Evolutionary conservation across 345 rosid species (phyloP), one percentile per base, ranked within the genome.

Genomic region (Dipteronia dyeriana): DNA sequence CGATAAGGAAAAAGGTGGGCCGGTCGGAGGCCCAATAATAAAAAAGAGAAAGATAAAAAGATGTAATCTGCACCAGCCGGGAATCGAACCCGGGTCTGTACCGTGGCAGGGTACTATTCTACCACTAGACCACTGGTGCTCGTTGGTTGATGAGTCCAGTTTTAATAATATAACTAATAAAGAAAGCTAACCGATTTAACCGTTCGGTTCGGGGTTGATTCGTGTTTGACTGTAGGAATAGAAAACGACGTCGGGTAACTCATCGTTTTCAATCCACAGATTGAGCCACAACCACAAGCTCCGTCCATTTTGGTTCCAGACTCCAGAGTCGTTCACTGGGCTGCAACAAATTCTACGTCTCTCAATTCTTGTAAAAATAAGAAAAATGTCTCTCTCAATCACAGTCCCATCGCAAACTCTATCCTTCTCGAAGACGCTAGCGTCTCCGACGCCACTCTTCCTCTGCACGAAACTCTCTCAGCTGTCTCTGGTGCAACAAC

Each of bases 121-220:
- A 87, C 90, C 90, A 79, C 85, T 81, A 82, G 87, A 87, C 88
- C 87, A 87, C 88, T 82, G 90, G 88, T 81, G 88, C 88, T 7
- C 0, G 3, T 2, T 25, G 69, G 0, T 1, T 1, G 0, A 1
- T 7, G 1, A 7, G 0, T 0, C 64, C 64, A 20, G 5, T 20
- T 59, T 7, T 41, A 41, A n/a, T n/a, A n/a, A n/a, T n/a, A n/a
- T n/a, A n/a, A n/a, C n/a, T n/a, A n/a, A n/a, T n/a, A n/a, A n/a
- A n/a, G n/a, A n/a, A n/a, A n/a, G 45, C 45, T 41, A 41, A 41
- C 45, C 45, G 45, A 41, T 41, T 41, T 41, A 41, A 41, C 45
- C 7, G 34, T 31, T 31, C n/a, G n/a, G n/a, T n/a, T n/a, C n/a
- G n/a, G n/a, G n/a, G n/a, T n/a, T n/a, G 26, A 0, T 26, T 26